Evolutionary conservation across 257 asterid genomes (phyloP).

Genomic region (Jacaranda mimosifolia): DNA sequence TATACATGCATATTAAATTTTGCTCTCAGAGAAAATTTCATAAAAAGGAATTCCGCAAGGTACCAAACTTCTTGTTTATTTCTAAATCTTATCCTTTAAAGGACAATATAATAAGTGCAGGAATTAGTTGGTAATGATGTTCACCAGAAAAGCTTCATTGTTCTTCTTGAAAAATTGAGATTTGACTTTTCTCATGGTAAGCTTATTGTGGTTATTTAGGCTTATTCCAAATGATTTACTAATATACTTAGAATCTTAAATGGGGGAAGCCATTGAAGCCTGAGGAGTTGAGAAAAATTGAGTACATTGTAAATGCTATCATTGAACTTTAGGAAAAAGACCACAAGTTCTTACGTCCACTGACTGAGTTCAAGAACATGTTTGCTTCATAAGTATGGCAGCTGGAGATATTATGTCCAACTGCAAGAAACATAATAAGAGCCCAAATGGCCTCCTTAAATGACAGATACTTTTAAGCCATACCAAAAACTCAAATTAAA

Average conservation of each 20-base stretch:
- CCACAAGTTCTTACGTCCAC: too few species aligned
- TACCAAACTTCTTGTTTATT: constrained; percentile 3
- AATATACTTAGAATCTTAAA: constrained; percentile 33
- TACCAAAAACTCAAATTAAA: too few species aligned
- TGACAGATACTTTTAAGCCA: too few species aligned
- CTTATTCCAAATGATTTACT: constrained; percentile 19
- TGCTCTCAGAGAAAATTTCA: constrained; percentile 78
- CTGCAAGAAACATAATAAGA: too few species aligned
- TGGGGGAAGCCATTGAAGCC: constrained; percentile 98
- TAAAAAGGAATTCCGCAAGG: constrained; percentile 20
- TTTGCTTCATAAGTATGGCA: too few species aligned
- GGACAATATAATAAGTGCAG: constrained; percentile 55
- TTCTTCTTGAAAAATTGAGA: constrained; percentile 97
- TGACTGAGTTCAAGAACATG: too few species aligned
- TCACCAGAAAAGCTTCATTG: constrained; percentile 99
- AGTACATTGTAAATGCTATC: constrained; percentile 74
- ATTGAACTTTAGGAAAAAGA: too few species aligned
- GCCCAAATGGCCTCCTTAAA: too few species aligned
- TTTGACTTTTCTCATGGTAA: constrained; percentile 96
- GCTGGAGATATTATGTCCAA: too few species aligned
- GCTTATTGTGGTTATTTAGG: constrained; percentile 35
- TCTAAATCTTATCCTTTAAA: constrained; percentile 17
- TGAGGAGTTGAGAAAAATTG: constrained; percentile 85
- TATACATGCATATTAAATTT: constrained; percentile 96
- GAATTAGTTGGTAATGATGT: constrained; percentile 93